phyloP scores from a whole-genome alignment of 768 basidiomycete genomes.

The Nidula microcarpa region DNA sequence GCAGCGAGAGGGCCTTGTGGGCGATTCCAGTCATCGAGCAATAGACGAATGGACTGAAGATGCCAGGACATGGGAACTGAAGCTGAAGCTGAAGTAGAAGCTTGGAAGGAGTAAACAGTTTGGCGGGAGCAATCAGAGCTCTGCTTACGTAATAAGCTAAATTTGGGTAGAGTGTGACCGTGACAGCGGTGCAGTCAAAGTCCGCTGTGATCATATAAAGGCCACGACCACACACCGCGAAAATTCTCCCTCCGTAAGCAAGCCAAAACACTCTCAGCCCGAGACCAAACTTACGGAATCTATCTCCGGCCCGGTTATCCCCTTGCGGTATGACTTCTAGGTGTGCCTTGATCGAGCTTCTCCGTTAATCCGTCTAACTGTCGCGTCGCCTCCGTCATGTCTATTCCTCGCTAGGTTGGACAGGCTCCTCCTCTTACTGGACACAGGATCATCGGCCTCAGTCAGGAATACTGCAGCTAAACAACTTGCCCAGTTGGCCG shows the following conservation, averaged over 20 bases:
- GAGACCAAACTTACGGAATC: slow-evolving; percentile 22
- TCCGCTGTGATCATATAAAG: background rate
- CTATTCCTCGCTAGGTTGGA: slow-evolving; percentile 69
- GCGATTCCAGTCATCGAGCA: too few relatives aligned
- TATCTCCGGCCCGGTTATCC: slow-evolving; percentile 46
- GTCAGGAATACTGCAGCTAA: slow-evolving; percentile 95
- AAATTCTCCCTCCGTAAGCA: slow-evolving; percentile 49
- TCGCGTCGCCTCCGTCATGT: background rate
- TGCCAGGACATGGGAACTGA: too few relatives aligned
- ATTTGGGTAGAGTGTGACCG: too few relatives aligned
- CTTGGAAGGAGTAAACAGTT: too few relatives aligned
- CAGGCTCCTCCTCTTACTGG: slow-evolving; percentile 91
- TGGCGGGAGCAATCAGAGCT: too few relatives aligned
- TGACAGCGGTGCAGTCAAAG: background rate
- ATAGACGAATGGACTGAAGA: too few relatives aligned
- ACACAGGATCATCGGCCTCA: slow-evolving; percentile 88
- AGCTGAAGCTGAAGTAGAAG: too few relatives aligned
- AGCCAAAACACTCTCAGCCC: slow-evolving; percentile 33
- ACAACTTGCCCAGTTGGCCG: slow-evolving; percentile 90
- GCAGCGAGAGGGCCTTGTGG: too few relatives aligned
- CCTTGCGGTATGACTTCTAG: slow-evolving; percentile 76
- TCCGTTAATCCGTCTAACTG: background rate
- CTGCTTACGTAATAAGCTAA: too few relatives aligned
- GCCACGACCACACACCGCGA: slow-evolving; percentile 2
- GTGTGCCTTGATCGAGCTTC: slow-evolving; percentile 26